phyloP scores from a whole-genome alignment of 306 rosid genomes.

The Hippophae gyantsensis region DNA sequence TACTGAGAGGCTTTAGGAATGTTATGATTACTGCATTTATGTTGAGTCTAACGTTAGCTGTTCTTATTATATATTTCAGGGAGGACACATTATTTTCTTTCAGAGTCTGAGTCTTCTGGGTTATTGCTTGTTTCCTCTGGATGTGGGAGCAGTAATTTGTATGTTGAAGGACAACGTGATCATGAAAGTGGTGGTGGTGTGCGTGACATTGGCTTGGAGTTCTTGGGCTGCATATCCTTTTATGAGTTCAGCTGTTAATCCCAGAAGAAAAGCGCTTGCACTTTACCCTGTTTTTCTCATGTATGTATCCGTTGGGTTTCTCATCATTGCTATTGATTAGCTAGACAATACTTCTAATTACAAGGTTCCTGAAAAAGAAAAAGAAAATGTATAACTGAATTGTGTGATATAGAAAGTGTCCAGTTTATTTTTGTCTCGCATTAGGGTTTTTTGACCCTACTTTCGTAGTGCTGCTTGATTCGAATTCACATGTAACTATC shows the following conservation, averaged over 20 bases:
- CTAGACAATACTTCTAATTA: conserved; percentile 18
- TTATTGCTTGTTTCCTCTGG: conserved; percentile 92
- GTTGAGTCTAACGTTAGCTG: not conserved
- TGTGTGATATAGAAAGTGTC: conserved; percentile 37
- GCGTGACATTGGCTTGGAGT: conserved; percentile 93
- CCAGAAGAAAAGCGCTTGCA: conserved; percentile 97
- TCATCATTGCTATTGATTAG: conserved; percentile 93
- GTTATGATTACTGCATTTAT: no score
- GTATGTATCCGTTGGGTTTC: conserved; percentile 98
- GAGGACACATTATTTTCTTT: conserved; percentile 95
- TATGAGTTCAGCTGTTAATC: conserved; percentile 98
- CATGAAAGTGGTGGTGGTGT: conserved; percentile 68
- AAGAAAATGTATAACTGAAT: conserved; percentile 3
- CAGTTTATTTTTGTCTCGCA: no score
- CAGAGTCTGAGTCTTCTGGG: conserved; percentile 96
- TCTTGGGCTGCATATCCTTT: conserved; percentile 99
- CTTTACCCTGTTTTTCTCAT: conserved; percentile 93
- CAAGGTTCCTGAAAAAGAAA: conserved; percentile 9
- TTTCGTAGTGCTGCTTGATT: no score
- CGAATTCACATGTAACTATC: no score
- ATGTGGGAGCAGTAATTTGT: conserved; percentile 79
- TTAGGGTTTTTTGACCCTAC: no score
- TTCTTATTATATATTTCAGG: conserved; percentile 37
- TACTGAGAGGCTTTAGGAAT: no score
- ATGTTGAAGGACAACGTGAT: conserved; percentile 82